phyloP scores from a whole-genome alignment of 225 moss, liverwort and hornwort species.

The Climacium dendroides region DNA sequence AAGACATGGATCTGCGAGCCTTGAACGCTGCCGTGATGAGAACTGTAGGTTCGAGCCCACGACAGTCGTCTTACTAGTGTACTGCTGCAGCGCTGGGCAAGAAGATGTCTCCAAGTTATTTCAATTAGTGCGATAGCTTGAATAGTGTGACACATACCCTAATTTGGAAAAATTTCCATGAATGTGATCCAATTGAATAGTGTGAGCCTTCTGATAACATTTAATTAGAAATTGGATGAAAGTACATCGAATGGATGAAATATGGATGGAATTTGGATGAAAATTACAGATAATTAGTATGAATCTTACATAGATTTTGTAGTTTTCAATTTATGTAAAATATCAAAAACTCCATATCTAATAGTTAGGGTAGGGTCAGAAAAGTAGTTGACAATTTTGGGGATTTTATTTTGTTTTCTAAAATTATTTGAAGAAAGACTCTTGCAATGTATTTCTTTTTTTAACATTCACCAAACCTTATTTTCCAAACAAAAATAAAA shows the following conservation, averaged over 20 bases:
- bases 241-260: not conserved
- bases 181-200: not conserved
- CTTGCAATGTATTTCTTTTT: fast-evolving
- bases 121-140: not conserved
- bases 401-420: not conserved
- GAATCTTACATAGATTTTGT: fast-evolving
- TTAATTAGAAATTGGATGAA: not conserved
- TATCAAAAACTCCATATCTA: fast-evolving
- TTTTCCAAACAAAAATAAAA: not conserved
- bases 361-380: fast-evolving
- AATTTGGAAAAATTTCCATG: not conserved
- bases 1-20: not conserved
- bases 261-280: not conserved
- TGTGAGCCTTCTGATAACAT: not conserved
- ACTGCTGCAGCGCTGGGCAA: not conserved
- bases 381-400: fast-evolving
- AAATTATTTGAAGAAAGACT: not conserved
- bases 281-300: not conserved
- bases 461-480: not conserved
- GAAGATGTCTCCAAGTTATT: not conserved
- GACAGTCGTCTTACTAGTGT: no score
- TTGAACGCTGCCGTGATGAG: not conserved
- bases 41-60: not conserved
- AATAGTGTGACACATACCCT: not conserved
- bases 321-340: not conserved